A percentile compares a stretch with the other conserved stretches of the same genome.
Evolutionary conservation across 306 rosid genomes (phyloP).

Genomic region (Acmispon strigosus): DNA sequence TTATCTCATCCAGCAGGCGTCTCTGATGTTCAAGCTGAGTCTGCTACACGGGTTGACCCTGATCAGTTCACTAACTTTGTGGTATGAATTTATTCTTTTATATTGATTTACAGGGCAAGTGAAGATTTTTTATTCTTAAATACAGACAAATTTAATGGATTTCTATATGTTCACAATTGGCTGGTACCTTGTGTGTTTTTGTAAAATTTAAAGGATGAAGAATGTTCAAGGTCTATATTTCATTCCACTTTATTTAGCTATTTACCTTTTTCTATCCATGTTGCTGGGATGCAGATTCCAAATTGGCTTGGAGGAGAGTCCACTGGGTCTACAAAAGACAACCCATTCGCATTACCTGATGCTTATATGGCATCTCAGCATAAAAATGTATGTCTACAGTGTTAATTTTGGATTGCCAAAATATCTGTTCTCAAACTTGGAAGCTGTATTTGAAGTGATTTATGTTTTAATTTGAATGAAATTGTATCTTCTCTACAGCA

Average conservation of each 20-base stretch:
- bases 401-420: slow-evolving; percentile 21
- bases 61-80: slow-evolving; percentile 87
- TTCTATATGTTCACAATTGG: background rate
- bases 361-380: slow-evolving; percentile 62
- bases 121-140: background rate
- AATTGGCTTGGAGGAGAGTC: slow-evolving; percentile 68
- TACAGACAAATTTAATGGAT: background rate
- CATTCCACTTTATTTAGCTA: slow-evolving; percentile 1
- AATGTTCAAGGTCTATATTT: background rate
- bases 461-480: slow-evolving; percentile 19
- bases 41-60: slow-evolving; percentile 65
- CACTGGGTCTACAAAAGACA: slow-evolving; percentile 61
- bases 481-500: slow-evolving; percentile 42
- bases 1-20: slow-evolving; percentile 99
- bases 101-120: background rate
- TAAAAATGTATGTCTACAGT: slow-evolving; percentile 54
- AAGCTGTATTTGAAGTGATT: background rate
- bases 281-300: slow-evolving; percentile 67
- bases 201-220: background rate
- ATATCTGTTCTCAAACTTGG: background rate
- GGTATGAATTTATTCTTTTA: slow-evolving; percentile 39
- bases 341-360: slow-evolving; percentile 79
- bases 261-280: background rate
- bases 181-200: background rate
- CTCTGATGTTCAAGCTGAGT: slow-evolving; percentile 87